Evolutionary conservation across 371 early-diverging fungal genomes (phyloP).

Genomic region (Spiromyces aspiralis): DNA sequence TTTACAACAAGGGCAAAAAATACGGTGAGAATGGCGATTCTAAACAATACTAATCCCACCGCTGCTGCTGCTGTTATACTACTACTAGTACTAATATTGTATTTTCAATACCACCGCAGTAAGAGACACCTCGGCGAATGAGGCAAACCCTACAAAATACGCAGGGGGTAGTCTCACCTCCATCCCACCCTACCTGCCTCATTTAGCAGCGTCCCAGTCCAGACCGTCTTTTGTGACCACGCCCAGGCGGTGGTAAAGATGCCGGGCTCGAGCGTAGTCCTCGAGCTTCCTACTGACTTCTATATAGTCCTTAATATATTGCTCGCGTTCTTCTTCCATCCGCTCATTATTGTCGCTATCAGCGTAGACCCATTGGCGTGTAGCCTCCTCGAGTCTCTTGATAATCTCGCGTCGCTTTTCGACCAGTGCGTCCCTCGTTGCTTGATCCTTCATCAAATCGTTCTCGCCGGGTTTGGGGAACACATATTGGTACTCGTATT

Average conservation of each 20-base stretch:
- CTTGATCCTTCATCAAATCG: conserved; percentile 23
- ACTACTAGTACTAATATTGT: no score
- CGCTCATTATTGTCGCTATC: conserved; percentile 9
- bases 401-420: conserved; percentile 5
- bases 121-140: no score
- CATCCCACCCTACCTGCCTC: no score
- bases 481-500: conserved; percentile 21
- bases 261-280: conserved; percentile 20
- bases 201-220: no score
- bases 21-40: no score
- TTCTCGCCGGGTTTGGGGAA: conserved; percentile 20
- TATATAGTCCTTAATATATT: conserved; percentile 7
- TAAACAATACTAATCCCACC: no score
- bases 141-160: no score
- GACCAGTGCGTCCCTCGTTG: conserved; percentile 6
- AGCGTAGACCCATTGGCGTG: conserved; percentile 18
- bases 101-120: no score
- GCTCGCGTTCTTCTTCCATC: conserved; percentile 11
- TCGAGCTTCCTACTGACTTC: conserved; percentile 7
- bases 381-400: conserved; percentile 12
- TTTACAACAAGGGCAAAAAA: no score
- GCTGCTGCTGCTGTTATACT: no score
- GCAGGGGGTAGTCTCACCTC: no score
- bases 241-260: conserved; percentile 21
- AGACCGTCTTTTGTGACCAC: conserved; percentile 9